Conservation (phyloP, 2,329 filamentous ascomycete genomes). For the Emmonsiellopsis sp. region DNA sequence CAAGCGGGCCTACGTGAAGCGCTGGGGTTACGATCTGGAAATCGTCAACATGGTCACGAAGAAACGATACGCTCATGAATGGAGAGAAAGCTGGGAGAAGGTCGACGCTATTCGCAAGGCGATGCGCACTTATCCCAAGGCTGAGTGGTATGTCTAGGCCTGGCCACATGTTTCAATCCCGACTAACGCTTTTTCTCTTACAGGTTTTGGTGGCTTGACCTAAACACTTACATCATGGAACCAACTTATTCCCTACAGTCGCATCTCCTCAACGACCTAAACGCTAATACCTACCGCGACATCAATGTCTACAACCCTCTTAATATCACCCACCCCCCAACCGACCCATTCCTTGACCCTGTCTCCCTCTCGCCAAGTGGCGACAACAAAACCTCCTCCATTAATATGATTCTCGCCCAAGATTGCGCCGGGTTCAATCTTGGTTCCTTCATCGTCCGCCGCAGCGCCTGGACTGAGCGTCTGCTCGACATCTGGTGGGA, state of each 20-base stretch:
- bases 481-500: conserved; percentile 98
- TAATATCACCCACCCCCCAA: conserved; percentile 79
- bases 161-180: not conserved
- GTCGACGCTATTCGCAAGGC: conserved; percentile 84
- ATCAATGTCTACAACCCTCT: conserved; percentile 95
- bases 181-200: conserved; percentile 6
- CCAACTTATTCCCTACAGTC: conserved; percentile 78
- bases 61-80: conserved; percentile 97
- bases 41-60: conserved; percentile 98
- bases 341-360: conserved; percentile 65
- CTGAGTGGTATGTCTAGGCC: conserved; percentile 68
- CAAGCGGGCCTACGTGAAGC: conserved; percentile 76
- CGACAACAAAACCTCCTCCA: conserved; percentile 66
- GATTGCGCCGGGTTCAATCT: conserved; percentile 96
- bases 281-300: conserved; percentile 73
- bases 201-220: conserved; percentile 99
- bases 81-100: conserved; percentile 99
- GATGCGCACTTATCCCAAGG: conserved; percentile 87
- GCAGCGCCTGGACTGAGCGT: conserved; percentile 81
- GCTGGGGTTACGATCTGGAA: conserved; percentile 93
- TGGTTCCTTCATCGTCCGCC: conserved; percentile 84
- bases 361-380: conserved; percentile 63
- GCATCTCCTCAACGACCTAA: conserved; percentile 79
- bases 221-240: conserved; percentile 98
- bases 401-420: conserved; percentile 83